Evolutionary conservation across 768 basidiomycete genomes (phyloP).

Genomic region (Termitomyces sp.): DNA sequence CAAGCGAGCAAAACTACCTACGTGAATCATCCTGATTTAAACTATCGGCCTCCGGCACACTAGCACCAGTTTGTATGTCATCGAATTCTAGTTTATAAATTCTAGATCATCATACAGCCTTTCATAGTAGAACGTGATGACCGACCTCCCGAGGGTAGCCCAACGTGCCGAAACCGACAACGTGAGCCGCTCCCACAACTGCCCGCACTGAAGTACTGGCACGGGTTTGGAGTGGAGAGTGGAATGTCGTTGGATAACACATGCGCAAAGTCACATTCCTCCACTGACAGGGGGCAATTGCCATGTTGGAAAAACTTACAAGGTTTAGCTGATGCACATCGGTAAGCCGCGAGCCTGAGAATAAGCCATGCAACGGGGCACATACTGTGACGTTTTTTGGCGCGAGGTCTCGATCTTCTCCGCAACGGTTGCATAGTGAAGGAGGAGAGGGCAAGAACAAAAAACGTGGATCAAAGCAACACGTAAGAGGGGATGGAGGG

Average conservation of each 20-base stretch:
- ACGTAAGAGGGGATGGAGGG: background rate
- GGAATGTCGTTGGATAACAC: conserved; percentile 24
- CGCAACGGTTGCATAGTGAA: conserved; percentile 18
- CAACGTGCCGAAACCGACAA: conserved; percentile 33
- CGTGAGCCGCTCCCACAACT: conserved; percentile 29
- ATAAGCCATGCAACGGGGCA: background rate
- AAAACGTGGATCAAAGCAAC: background rate
- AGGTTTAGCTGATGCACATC: conserved; percentile 35
- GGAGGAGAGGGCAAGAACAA: conserved; percentile 1
- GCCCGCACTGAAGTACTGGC: conserved; percentile 31
- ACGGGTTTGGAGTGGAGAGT: conserved; percentile 18
- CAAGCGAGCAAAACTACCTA: background rate
- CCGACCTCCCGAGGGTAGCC: conserved; percentile 13
- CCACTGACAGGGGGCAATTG: conserved; percentile 36
- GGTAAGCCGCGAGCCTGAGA: conserved; percentile 8
- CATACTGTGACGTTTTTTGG: conserved; percentile 38
- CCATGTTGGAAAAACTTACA: conserved; percentile 42
- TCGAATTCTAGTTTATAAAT: background rate
- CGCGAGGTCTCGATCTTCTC: conserved; percentile 22
- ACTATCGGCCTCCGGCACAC: background rate
- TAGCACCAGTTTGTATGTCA: conserved; percentile 1
- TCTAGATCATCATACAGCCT: background rate
- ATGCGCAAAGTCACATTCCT: conserved; percentile 45
- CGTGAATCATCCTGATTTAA: background rate
- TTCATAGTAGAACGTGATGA: background rate